Evolutionary conservation across 768 basidiomycete species (phyloP).

Genomic region (Hericium alpestre): DNA sequence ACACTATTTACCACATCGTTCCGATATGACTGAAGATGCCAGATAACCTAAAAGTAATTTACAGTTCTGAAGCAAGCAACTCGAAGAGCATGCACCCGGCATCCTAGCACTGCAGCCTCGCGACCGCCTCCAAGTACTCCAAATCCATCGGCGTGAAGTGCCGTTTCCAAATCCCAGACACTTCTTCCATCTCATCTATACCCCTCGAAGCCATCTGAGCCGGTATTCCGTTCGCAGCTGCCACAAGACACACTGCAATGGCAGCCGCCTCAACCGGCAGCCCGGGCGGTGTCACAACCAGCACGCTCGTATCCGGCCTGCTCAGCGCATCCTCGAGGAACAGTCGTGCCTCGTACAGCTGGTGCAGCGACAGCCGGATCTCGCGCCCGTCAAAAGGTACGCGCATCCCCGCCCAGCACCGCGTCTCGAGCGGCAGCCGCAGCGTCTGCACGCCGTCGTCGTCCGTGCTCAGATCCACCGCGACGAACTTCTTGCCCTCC

Average conservation of each 20-base stretch:
- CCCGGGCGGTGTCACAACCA: neutral
- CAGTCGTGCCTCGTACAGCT: slow-evolving; percentile 50
- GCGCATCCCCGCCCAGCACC: neutral
- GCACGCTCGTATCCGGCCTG: slow-evolving; percentile 17
- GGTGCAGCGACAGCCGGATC: slow-evolving; percentile 16
- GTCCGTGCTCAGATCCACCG: neutral
- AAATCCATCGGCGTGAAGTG: neutral
- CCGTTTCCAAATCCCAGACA: neutral
- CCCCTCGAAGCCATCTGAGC: neutral
- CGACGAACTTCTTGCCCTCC: neutral
- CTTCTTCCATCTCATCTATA: neutral
- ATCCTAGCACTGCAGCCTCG: neutral
- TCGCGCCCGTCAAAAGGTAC: neutral
- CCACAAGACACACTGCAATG: neutral
- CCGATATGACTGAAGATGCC: too few species aligned
- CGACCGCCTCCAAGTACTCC: neutral
- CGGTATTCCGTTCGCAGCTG: neutral
- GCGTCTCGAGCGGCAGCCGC: neutral
- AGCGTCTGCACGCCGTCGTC: neutral
- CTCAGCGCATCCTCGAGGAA: slow-evolving; percentile 15
- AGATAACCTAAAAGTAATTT: too few species aligned
- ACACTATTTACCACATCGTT: too few species aligned
- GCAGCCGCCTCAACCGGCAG: neutral
- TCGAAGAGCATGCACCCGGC: too few species aligned
- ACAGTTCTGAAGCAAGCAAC: too few species aligned